Evolutionary conservation across 2,329 filamentous ascomycete genomes (phyloP).

Genomic region (Fusarium anthophilum): DNA sequence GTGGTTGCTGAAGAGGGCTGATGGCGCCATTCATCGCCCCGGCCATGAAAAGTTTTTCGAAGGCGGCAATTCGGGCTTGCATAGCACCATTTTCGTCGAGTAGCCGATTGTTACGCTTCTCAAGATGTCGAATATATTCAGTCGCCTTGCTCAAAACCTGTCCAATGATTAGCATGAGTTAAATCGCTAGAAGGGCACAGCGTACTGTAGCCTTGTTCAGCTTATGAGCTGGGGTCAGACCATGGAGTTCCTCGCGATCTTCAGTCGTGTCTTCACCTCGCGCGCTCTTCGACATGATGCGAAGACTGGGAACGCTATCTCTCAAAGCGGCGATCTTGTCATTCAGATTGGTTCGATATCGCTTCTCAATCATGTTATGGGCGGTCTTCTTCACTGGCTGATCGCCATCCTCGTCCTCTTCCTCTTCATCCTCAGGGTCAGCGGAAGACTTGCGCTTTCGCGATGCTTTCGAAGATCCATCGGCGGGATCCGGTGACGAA

Average conservation of each 20-base stretch:
- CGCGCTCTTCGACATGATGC: constrained; percentile 81
- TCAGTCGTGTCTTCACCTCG: constrained; percentile 74
- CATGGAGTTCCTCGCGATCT: constrained; percentile 78
- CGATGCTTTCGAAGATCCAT: constrained; percentile 56
- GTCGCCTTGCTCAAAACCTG: constrained; percentile 92
- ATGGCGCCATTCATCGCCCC: constrained; percentile 74
- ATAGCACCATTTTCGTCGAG: constrained; percentile 83
- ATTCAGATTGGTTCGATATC: constrained; percentile 95
- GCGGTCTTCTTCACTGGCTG: constrained; percentile 84
- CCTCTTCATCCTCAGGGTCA: constrained; percentile 62
- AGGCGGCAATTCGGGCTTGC: constrained; percentile 79
- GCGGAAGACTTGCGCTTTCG: constrained; percentile 77
- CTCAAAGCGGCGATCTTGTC: constrained; percentile 94
- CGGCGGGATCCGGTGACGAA: constrained; percentile 68
- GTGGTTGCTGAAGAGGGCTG: constrained; percentile 63
- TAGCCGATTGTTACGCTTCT: constrained; percentile 86
- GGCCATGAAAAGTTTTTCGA: constrained; percentile 81
- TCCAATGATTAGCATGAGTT: constrained; percentile 4
- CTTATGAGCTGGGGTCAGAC: constrained; percentile 88
- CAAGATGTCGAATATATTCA: constrained; percentile 93
- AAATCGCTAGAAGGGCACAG: background rate
- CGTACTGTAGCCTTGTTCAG: constrained; percentile 93
- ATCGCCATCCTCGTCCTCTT: constrained; percentile 66
- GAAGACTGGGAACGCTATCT: constrained; percentile 90
- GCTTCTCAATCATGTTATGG: constrained; percentile 98